Conservation (phyloP, 495 filamentous ascomycete species). For the Platismatia glauca region DNA sequence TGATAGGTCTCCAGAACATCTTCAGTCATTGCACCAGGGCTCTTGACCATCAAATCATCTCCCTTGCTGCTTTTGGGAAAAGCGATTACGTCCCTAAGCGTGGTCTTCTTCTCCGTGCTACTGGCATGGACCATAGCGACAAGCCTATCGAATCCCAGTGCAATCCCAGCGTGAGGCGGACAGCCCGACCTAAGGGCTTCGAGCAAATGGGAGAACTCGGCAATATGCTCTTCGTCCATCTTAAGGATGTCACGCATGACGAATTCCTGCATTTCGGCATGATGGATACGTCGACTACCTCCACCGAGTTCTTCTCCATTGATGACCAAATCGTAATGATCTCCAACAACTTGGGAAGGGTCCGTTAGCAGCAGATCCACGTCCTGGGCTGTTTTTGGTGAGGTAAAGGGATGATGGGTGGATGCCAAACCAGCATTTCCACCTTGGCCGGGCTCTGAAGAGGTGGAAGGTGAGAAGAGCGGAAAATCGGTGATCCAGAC, state of each 20-base stretch:
- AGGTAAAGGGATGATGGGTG: conserved; percentile 95
- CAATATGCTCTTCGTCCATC: conserved; percentile 49
- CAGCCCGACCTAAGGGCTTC: conserved; percentile 77
- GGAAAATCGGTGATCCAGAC: conserved; percentile 87
- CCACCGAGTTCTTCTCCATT: conserved; percentile 94
- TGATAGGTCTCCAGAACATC: conserved; percentile 66
- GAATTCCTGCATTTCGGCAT: conserved; percentile 73
- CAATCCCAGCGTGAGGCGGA: conserved; percentile 94
- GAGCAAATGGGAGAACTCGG: conserved; percentile 75
- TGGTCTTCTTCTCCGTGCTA: conserved; percentile 40
- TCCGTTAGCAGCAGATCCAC: conserved; percentile 63
- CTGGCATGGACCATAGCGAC: conserved; percentile 65
- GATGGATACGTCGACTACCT: conserved; percentile 86
- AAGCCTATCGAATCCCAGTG: conserved; percentile 84
- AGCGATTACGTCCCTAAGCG: conserved; percentile 84
- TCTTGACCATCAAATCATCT: conserved; percentile 71
- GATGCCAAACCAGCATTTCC: conserved; percentile 71
- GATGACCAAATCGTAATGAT: conserved; percentile 91
- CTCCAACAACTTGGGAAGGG: conserved; percentile 62
- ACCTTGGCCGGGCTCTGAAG: conserved; percentile 66
- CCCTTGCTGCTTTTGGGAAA: conserved; percentile 89
- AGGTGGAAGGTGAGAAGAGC: conserved; percentile 65
- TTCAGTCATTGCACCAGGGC: conserved; percentile 55
- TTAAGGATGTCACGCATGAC: conserved; percentile 76
- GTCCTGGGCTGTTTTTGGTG: conserved; percentile 64